Base-by-base conservation (phyloP, 768 basidiomycete species). In the Suillus tomentosus region DNA sequence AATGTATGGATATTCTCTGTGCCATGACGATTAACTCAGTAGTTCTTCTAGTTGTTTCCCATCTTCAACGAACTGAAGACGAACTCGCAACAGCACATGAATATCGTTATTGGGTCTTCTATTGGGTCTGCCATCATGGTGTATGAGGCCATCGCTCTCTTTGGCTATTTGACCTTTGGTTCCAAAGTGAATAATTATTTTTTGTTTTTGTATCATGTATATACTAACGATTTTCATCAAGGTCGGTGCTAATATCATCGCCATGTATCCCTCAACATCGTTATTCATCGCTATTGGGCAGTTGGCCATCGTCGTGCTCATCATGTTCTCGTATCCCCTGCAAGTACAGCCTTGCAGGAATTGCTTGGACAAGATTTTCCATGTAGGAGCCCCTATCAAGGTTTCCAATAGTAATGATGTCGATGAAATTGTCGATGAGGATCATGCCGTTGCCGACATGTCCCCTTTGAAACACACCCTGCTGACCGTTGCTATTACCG, bases 81-180 rank as follows among this genome's bases (percentile, higher is more conserved):
- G 37, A 97, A 96, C 73, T 86, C 87, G 2, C 96, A 97, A 73
- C 70, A 77, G 53, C 85, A 92, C 43, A 88, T 99, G 86, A 96
- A 97, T 74, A 80, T 83, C n/a, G 84, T 98, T 66, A 91, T 98
- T 58, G 88, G 89, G 11, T 81, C 89, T 0, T 92, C 95, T 7
- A 95, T 99, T 68, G 96, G 96, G 15, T 81, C 86, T 24, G 92
- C 95, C 2, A 87, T 88, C 3, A 51, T 92, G 51, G 88, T 89
- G 10, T 99, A 99, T 73, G 94, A 96, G 74, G 75, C 95, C 59
- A 93, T 99, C 67, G 91, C 88, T 5, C 75, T 93, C 34, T 90
- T 95, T 69, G 95, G 95, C 1, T 98, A 98, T 73, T 79, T 98
- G 60, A 97, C 96, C 0, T 98, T 98, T 75, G 96, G 96, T 1